Evolutionary conservation across 768 basidiomycete species (phyloP), one percentile per base, ranked within the genome.

Genomic region (Amyloporia xantha): DNA sequence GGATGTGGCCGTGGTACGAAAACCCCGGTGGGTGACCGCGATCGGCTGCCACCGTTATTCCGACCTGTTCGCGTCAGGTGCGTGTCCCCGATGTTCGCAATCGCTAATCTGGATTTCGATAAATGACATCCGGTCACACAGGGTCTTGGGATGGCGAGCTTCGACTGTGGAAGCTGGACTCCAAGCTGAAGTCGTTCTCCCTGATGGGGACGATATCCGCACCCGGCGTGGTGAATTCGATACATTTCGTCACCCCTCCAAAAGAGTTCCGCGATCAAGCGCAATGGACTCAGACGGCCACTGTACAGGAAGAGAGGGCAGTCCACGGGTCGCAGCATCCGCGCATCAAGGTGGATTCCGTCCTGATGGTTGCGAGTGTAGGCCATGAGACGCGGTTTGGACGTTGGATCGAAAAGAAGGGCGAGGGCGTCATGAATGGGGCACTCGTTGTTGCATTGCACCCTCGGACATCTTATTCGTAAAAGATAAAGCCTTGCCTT

Each of bases 81-180:
- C 49, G 73, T 66, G 13, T 19, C 27, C 17, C 41, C 44, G 47
- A 30, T 41, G 33, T 9, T 21, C 35, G 20, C 36, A 19, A 35
- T 26, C 24, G 24, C 19, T 24, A 49, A 24, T 50, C 48, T 44
- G 47, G 38, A 42, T 27, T 2, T n/a, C 17, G 19, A 40, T 19
- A 11, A 7, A 17, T 21, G 9, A 5, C 20, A 15, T 24, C 2
- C 41, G 15, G 9, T 23, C 20, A 13, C 35, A 2, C 53, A 96
- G 93, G 95, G 26, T 98, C 96, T 10, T 98, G 90, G 86, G 92
- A 96, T 54, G 91, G 92, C 39, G 64, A 75, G 41, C 79, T 98
- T 59, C 86, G 88, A 43, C 71, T 99, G 63, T 99, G 96, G 95
- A 84, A 89, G 60, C 72, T 99, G 26, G 87, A 93, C 54, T 58